Evolutionary conservation across 1,139 yeast species (phyloP), one percentile per base, ranked within the genome.

Genomic region (Yamadazyma blattariae): DNA sequence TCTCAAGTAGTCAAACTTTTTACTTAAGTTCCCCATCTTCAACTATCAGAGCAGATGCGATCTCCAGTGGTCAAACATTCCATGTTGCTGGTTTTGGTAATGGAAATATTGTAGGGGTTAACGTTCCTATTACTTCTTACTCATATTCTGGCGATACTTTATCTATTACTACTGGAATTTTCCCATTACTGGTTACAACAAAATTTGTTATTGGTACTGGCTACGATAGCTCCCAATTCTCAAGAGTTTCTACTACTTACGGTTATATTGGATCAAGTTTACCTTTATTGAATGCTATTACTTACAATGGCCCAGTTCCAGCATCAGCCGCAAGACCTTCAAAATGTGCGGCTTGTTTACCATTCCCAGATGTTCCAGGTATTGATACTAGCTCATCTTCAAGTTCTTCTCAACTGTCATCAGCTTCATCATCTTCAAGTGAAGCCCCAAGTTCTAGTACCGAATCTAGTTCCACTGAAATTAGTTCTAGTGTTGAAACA

Each of bases 41-140:
- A 7, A 27, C 39, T 14, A 15, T 53, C 9, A 33, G 40, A 21
- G 49, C 48, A 11, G 40, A 38, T 18, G 48, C 39, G 20, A 27
- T 44, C 11, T 29, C 39, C 20, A 37, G 35, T 16, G 48, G 46
- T 10, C 46, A 49, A 37, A 38, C 57, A 8, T 54, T 46, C 44
- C 45, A 38, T 5, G 60, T 61, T 31, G 48, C 48, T 15, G 65
- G 64, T n/a, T 61, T 52, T 39, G 67, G 67, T 32, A 44, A 46
- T 35, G 59, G 59, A 9, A 61, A 58, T 34, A 38, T 45, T n/a
- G 48, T 60, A 34, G 57, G 59, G 27, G 34, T 57, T 22, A 46
- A 44, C 36, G 34, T 46, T 14, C 41, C 57, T 13, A 40, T 56
- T 43, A 29, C 18, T 5, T 19, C 34, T 3, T 25, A 29, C 14